Evolutionary conservation across 768 basidiomycete genomes (phyloP), one percentile per base, ranked within the genome.

Genomic region (Galerina marginata): DNA sequence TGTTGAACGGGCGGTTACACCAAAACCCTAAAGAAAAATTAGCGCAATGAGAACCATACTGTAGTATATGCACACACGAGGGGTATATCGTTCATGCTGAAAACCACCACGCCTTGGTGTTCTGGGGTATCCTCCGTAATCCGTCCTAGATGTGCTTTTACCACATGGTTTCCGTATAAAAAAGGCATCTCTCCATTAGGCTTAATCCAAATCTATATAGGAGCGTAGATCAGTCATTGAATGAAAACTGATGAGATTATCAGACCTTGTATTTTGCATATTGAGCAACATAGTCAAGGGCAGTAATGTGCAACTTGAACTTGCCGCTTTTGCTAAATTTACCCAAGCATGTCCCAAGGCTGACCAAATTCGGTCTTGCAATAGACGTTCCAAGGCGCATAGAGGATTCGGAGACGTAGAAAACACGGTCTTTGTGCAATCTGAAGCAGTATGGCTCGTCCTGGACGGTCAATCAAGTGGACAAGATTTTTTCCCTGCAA

Each of bases 121-220:
- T 99, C 97, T 10, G 96, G 96, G 2, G 96, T 96, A 70, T 99
- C 97, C 72, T 99, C 97, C 49, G 97, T 98, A 72, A 99, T 98
- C 60, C 96, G 86, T 15, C 97, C 97, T n/a, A 99, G 81, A 76
- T 99, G 97, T 9, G 97, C 97, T 77, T 99, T 99, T 64, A 98
- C 86, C 60, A 99, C 90, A 77, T 99, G 96, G 72, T 99, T 99
- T 58, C 97, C 97, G 70, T 99, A 99, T 39, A 99, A 79, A 83
- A 96, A 99, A 1, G 97, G 97, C 90, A 99, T 96, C 77, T 99
- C 97, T 70, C 97, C 97, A 65, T 99, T 96, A 25, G 96, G 90
- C 75, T 99, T 99, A 73, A 99, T 95, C 97, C 97, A 99, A 15
- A 99, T 86, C 96, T 98, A 61, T 15, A 58, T 38, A 58, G 43